phyloP scores from a whole-genome alignment of 768 basidiomycete genomes.

The Trametes cubensis region DNA sequence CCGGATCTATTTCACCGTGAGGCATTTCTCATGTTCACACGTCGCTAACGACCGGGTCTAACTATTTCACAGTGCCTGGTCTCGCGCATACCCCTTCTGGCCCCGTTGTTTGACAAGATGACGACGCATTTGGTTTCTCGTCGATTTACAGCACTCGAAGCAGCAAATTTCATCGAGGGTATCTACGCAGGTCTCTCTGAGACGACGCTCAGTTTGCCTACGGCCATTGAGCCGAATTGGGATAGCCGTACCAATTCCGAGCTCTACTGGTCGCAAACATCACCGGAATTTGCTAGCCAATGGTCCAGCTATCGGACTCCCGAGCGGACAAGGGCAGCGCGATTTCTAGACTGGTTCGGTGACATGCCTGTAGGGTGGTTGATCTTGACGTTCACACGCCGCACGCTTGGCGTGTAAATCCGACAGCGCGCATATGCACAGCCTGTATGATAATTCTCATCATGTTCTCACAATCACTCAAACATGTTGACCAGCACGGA shows the following conservation, averaged over 20 bases:
- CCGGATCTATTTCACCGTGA: slow-evolving; percentile 1
- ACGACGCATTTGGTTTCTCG: slow-evolving; percentile 4
- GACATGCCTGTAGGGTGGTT: not conserved
- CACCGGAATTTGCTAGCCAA: not conserved
- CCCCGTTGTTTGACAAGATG: slow-evolving; percentile 9
- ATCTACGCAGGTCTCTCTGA: not conserved
- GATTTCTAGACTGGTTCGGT: not conserved
- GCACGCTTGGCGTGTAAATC: not conserved
- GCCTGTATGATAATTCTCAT: too few species aligned
- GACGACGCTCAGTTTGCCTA: not conserved
- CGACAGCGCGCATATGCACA: too few species aligned
- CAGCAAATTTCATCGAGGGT: not conserved
- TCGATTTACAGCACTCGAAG: slow-evolving; percentile 12
- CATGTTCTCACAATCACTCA: too few species aligned
- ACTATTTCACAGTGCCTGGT: not conserved
- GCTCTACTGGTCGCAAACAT: not conserved
- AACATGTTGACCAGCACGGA: too few species aligned
- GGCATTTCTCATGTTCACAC: not conserved
- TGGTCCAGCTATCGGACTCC: not conserved
- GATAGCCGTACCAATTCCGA: not conserved
- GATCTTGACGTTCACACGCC: not conserved
- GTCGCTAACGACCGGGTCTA: too few species aligned
- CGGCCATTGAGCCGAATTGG: not conserved
- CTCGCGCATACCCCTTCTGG: not conserved
- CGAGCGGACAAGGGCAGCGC: not conserved